Percentiles rank a stretch among this genome's conserved stretches.
Conservation (phyloP, 352 stramenopile genomes). For the Phytopythium litorale region DNA sequence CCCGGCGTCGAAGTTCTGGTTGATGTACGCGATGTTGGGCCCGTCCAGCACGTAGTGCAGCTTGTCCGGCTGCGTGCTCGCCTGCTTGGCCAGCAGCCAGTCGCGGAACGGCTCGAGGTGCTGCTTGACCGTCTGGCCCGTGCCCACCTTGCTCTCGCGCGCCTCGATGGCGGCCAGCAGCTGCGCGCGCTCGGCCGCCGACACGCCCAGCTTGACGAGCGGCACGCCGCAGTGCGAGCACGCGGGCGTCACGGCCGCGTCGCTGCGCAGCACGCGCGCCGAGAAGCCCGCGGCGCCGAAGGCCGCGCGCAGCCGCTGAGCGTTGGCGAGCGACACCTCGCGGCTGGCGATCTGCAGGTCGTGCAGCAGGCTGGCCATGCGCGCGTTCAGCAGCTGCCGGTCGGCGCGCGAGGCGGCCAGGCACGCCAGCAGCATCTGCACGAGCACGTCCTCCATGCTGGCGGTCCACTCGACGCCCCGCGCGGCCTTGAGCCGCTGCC, state of each 20-base stretch:
- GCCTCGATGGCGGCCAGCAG: slow-evolving; percentile 57
- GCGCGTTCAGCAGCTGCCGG: slow-evolving; percentile 17
- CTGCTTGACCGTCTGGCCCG: slow-evolving; percentile 38
- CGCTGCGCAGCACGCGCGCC: slow-evolving; percentile 32
- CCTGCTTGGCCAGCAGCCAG: slow-evolving; percentile 47
- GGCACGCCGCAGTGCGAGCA: slow-evolving; percentile 35
- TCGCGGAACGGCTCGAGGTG: slow-evolving; percentile 60
- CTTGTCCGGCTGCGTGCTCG: slow-evolving; percentile 15
- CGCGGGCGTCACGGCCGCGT: slow-evolving; percentile 30
- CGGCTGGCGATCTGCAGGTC: slow-evolving; percentile 53
- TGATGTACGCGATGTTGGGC: slow-evolving; percentile 97
- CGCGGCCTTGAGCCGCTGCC: slow-evolving; percentile 48
- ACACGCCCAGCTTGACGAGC: slow-evolving; percentile 44
- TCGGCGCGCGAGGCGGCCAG: slow-evolving; percentile 9
- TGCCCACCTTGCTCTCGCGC: slow-evolving; percentile 38
- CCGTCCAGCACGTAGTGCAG: slow-evolving; percentile 93
- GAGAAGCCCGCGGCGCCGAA: slow-evolving; percentile 36
- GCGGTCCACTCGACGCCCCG: slow-evolving; percentile 63
- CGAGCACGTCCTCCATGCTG: slow-evolving; percentile 67
- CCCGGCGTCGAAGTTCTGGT: slow-evolving; percentile 93
- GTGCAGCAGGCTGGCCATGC: slow-evolving; percentile 60
- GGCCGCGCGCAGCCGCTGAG: slow-evolving; percentile 28
- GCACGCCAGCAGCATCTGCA: slow-evolving; percentile 63
- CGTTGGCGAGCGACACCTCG: slow-evolving; percentile 50
- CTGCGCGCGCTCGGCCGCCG: slow-evolving; percentile 30